These are phyloP conservation scores for Arthrobotrys sinensis DNA, from an alignment of 2,329 filamentous ascomycete genomes.

Conservation along the genomic window DNA sequence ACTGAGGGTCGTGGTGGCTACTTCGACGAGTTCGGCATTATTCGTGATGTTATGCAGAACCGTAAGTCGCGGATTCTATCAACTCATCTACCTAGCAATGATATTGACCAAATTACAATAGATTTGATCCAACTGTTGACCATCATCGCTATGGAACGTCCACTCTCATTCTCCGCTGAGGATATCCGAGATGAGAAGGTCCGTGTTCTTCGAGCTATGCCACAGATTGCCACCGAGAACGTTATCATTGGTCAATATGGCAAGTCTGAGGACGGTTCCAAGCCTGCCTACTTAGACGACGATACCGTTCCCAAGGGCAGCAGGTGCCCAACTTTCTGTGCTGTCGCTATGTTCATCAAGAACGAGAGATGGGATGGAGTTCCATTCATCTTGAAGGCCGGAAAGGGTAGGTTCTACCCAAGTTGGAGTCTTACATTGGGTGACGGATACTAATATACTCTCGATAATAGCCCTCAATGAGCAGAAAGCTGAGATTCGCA, in stretches of 20 bases:
- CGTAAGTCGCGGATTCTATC: conserved; percentile 70
- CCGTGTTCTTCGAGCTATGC: conserved; percentile 91
- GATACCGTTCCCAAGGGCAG: conserved; percentile 98
- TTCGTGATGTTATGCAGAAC: conserved; percentile 99
- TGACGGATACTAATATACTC: background rate
- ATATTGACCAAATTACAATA: conserved; percentile 62
- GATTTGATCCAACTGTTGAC: conserved; percentile 95
- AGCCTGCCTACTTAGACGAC: conserved; percentile 98
- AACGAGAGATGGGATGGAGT: conserved; percentile 99
- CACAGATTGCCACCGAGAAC: conserved; percentile 97
- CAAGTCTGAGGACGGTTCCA: conserved; percentile 93
- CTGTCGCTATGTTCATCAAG: conserved; percentile 98
- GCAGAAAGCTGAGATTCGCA: conserved; percentile 99
- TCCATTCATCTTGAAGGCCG: conserved; percentile 99
- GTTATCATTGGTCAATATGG: conserved; percentile 99
- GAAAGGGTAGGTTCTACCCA: conserved; percentile 75
- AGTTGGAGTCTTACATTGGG: conserved; percentile 59
- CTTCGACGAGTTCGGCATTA: conserved; percentile 99
- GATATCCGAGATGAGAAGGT: conserved; percentile 99
- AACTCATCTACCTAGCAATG: background rate
- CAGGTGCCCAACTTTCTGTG: conserved; percentile 97
- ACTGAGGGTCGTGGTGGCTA: conserved; percentile 98
- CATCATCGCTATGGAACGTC: conserved; percentile 96
- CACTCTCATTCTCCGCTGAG: conserved; percentile 97
- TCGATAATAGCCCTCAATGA: conserved; percentile 82